A percentile compares a stretch with the other conserved stretches of the same genome.
These are phyloP conservation scores for Fusarium buharicum DNA, from an alignment of 2,329 filamentous ascomycete genomes.

Conservation along the genomic window DNA sequence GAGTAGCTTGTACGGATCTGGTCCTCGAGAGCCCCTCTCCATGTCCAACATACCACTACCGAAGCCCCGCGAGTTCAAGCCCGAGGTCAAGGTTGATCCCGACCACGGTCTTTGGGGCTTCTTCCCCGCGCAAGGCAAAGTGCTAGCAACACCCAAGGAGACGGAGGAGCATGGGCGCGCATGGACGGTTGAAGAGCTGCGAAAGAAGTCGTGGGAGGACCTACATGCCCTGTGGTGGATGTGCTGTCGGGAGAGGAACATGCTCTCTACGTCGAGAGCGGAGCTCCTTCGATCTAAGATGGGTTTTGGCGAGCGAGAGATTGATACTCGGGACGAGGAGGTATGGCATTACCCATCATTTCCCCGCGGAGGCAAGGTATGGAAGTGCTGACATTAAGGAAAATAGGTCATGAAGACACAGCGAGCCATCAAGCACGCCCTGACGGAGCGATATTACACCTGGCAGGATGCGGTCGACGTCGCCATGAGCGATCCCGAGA, in stretches of 20 bases:
- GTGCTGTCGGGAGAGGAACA: constrained; percentile 90
- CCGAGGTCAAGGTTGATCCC: constrained; percentile 68
- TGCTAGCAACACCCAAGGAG: constrained; percentile 78
- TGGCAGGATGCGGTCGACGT: constrained; percentile 81
- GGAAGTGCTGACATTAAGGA: constrained; percentile 21
- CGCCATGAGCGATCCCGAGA: constrained; percentile 73
- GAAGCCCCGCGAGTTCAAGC: constrained; percentile 70
- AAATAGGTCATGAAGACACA: constrained; percentile 79
- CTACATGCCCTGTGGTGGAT: constrained; percentile 94
- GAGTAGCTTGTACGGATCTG: constrained; percentile 81
- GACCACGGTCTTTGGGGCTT: constrained; percentile 94
- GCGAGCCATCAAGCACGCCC: constrained; percentile 81
- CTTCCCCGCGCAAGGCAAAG: constrained; percentile 76
- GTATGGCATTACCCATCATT: constrained; percentile 61
- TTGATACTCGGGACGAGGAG: constrained; percentile 68
- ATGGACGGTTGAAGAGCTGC: constrained; percentile 87
- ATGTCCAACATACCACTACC: constrained; percentile 79
- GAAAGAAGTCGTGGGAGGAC: constrained; percentile 92
- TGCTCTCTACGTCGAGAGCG: constrained; percentile 78
- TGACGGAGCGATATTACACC: constrained; percentile 89
- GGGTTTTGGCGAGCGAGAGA: constrained; percentile 79
- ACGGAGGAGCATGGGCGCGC: constrained; percentile 78
- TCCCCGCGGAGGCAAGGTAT: neutral
- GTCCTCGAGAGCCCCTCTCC: constrained; percentile 77
- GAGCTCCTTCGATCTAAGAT: constrained; percentile 76